These are phyloP conservation scores for Xylaria castorea DNA, from an alignment of 495 filamentous ascomycete species.

Conservation along the genomic window DNA sequence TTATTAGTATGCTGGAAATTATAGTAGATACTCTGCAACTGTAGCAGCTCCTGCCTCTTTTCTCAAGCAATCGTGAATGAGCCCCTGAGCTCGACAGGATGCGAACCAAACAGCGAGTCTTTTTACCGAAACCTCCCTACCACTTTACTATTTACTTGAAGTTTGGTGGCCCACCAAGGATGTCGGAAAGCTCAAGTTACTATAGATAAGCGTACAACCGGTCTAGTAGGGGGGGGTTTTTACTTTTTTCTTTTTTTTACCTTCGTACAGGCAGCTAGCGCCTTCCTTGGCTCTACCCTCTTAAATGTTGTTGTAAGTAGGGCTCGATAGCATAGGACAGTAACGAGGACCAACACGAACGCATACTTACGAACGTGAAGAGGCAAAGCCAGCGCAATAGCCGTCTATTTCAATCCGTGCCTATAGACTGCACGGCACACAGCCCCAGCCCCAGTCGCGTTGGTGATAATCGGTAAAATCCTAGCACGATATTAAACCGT, in stretches of 20 bases:
- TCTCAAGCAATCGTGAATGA: too few species aligned
- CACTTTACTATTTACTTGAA: background rate
- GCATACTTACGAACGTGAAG: background rate
- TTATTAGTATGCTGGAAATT: slow-evolving; percentile 4
- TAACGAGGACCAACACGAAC: background rate
- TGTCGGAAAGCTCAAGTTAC: background rate
- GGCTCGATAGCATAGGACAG: background rate
- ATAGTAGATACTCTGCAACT: background rate
- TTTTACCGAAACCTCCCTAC: background rate
- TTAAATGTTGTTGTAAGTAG: background rate
- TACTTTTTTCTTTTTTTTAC: too few species aligned
- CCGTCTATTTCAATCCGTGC: background rate
- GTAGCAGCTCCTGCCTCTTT: background rate
- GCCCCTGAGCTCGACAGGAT: background rate
- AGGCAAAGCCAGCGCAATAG: background rate
- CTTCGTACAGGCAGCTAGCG: background rate
- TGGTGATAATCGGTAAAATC: background rate
- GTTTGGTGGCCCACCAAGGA: background rate
- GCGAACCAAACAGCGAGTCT: background rate
- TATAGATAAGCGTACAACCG: background rate
- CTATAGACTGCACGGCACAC: background rate
- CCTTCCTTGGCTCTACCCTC: background rate
- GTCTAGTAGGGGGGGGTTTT: background rate
- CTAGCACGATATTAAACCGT: background rate
- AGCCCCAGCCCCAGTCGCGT: background rate